Base-by-base conservation (phyloP, 2,329 filamentous ascomycete species). In the Nothophoma quercina region DNA sequence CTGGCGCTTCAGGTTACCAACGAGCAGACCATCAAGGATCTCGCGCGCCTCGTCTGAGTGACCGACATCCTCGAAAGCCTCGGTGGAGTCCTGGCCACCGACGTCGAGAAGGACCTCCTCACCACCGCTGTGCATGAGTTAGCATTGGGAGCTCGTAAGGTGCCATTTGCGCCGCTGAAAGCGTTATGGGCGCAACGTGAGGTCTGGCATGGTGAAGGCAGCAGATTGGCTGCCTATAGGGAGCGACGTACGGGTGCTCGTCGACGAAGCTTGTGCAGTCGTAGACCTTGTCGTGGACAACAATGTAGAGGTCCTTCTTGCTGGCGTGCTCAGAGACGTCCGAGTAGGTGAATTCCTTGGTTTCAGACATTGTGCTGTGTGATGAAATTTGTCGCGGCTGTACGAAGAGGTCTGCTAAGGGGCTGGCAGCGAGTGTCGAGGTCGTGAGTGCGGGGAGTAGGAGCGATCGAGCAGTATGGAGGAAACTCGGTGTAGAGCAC, bases 1-100 rank as follows among this genome's bases (percentile, higher is more conserved):
- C 71, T 68, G 51, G 53, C 73, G 67, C 71, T 75, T 72, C 53
- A 75, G 46, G 19, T 33, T 72, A 51, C 73, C 73, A 28, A 75
- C 72, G 21, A 73, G 65, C 62, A 75, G 58, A 29, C 72, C 72
- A 0, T 89, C 87, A 51, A 99, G 87, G 64, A 96, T 93, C 82
- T 98, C 93, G 64, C 95, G 89, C 64, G 95, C 95, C 83, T 99
- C 95, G 78, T 99, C 95, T 70, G 90, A 96, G 88, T 99, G 95
- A 73, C 95, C 95, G 71, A 99, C 95, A 79, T 99, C 95, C 82
- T 99, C 95, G 75, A 99, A 99, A 58, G 95, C 93, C 81, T 98
- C 95, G 68, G 93, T 96, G 70, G 90, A 89, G 78, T 99, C 95
- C 81, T 96, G 93, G 66, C 95, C 95, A 71, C 84, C 95, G 61